These are phyloP conservation scores for Pseudocercospora eumusae DNA, from an alignment of 2,329 filamentous ascomycete species.

Conservation along the genomic window DNA sequence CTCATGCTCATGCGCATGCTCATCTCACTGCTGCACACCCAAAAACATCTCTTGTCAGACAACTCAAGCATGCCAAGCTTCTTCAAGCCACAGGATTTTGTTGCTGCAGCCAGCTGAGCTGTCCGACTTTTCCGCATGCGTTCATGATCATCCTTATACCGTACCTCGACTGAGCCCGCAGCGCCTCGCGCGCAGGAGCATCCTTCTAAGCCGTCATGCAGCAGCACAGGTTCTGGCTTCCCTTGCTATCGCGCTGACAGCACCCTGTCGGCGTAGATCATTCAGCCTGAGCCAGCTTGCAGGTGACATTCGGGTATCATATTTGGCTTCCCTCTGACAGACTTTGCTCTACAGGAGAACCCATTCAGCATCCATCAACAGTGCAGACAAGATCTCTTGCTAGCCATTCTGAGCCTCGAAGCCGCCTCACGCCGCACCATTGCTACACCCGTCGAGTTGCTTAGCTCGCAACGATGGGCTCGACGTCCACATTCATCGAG, in stretches of 20 bases:
- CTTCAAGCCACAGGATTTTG: constrained; percentile 1
- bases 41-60: not conserved
- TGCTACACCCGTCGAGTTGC: not conserved
- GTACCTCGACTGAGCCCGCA: not conserved
- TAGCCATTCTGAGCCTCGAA: not conserved
- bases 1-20: not conserved
- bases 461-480: not conserved
- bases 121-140: not conserved
- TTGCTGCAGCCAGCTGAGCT: constrained; percentile 8
- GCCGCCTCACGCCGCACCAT: not conserved
- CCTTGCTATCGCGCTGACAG: not conserved
- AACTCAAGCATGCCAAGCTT: not conserved
- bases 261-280: not conserved
- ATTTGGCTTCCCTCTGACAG: not conserved
- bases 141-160: not conserved
- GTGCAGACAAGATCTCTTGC: not conserved
- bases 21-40: not conserved
- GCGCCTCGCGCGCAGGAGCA: not conserved
- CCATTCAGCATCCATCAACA: not conserved
- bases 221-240: not conserved
- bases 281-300: not conserved
- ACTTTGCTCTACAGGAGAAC: not conserved
- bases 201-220: constrained; percentile 2
- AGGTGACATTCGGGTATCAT: not conserved
- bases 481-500: not conserved